Conservation (phyloP, 179 eudicot species). For the Corrigiola litoralis region DNA sequence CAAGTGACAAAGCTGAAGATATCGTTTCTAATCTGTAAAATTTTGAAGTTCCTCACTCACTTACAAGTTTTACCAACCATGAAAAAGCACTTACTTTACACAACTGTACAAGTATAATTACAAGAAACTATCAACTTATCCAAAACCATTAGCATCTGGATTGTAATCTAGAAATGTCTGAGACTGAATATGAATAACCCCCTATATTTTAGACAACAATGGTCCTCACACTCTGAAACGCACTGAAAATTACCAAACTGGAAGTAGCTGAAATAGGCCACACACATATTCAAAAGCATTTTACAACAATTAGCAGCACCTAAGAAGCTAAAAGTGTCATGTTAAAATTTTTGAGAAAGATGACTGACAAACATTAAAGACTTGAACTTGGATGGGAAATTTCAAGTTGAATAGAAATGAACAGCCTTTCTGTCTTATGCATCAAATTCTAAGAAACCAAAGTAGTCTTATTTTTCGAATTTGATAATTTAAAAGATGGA, state of each 20-base stretch:
- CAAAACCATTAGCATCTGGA: not conserved
- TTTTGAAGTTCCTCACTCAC: not conserved
- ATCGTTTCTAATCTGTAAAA: not conserved
- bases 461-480: not conserved
- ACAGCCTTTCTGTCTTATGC: not conserved
- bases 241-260: not conserved
- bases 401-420: not conserved
- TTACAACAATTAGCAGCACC: not conserved
- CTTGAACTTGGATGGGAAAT: not conserved
- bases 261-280: not conserved
- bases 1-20: not conserved
- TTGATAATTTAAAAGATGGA: slow-evolving; percentile 1
- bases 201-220: not conserved
- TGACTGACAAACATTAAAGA: not conserved
- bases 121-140: not conserved
- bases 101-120: not conserved
- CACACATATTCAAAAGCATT: not conserved
- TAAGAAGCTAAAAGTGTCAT: not conserved
- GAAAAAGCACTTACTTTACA: not conserved
- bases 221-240: not conserved
- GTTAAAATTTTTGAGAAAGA: no score
- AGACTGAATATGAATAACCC: not conserved
- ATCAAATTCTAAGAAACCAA: not conserved
- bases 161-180: not conserved
- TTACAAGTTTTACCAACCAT: not conserved